Base-by-base conservation (phyloP, 768 basidiomycete species). In the Lactifluus pinguis region DNA sequence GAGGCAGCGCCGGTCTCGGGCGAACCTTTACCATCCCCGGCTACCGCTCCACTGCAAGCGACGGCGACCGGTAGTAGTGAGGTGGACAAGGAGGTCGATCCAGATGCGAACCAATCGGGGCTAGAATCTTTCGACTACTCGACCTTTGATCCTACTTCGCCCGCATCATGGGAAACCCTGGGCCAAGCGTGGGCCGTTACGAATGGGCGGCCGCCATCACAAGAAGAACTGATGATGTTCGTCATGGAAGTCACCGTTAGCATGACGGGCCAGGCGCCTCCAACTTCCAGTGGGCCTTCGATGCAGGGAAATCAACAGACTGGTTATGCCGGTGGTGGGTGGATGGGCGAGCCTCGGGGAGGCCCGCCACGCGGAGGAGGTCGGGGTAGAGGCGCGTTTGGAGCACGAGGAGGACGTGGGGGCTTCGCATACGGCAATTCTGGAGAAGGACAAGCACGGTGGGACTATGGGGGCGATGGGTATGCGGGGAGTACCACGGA, bases 121-220 rank as follows among this genome's bases (percentile, higher is more conserved):
- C 74, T 91, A 72, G 83, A 87, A 62, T 76, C 74, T 59, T 89
- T 92, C 79, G 80, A 90, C 75, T 75, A 83, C 67, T 69, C 79
- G 64, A 78, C 80, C 50, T 93, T 93, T 80, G 81, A 92, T 76
- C 83, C 83, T 57, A 84, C 85, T 32, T 77, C 80, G 48, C 80
- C 91, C 56, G 72, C 80, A 55, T 85, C 87, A 71, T 94, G 92
- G 92, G 83, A 86, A 76, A 79, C 81, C 59, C 80, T 94, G 61
- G 87, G 86, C 70, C 83, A 82, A 69, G 83, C 89, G 77, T 92
- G 87, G 88, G 73, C 79, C 69, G 76, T 77, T 58, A 85, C 87
- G 55, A 73, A 87, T 71, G 86, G 88, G 45, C 78, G 80, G 67
- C 52, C 76, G 65, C 90, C 90, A 32, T 79, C 86, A 59, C 84